Base-by-base conservation (phyloP, 2,329 filamentous ascomycete genomes). In the Verticillium dahliae region DNA sequence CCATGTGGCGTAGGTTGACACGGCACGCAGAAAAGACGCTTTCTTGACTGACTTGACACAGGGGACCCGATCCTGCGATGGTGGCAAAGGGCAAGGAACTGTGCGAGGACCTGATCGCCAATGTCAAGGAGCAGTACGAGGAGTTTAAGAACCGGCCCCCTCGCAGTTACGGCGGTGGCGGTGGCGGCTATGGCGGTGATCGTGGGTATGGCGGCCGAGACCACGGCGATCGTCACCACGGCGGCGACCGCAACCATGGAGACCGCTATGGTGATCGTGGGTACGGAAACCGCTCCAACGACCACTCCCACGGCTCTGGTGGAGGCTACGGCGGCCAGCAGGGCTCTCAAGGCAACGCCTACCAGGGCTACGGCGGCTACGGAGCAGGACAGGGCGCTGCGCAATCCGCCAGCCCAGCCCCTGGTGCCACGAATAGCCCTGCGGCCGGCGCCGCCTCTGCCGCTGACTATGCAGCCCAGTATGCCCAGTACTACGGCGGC, bases 111-210 rank as follows among this genome's bases (percentile, higher is more conserved):
- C 81, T 99, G 59, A 84, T 99, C 57, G 84, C 81, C 65, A 96
- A 95, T 67, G 95, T 99, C 61, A 90, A 88, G 71, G 85, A 92
- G 65, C 90, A 96, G 72, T 98, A 97, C 72, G 90, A 97, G 72
- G 87, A 89, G 56, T 96, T 94, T 81, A 98, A 97, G 77, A 86
- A 86, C 67, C 87, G 91, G 7, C 90, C 90, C 15, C 90, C 88
- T 64, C 88, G 89, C 58, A 77, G 78, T 56, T 88, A 85, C 67
- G 85, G 85, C 31, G 79, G 76, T 56, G 78, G 65, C 71, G 70
- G 80, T 72, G 72, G 80, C 55, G 73, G 74, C 62, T 78, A 81
- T 67, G 70, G 75, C 68, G 71, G 79, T 71, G 72, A 80, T 74
- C 75, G 61, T 70, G 73, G 58, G 2, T 59, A 59, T 22, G 58